A percentile compares a stretch with the other conserved stretches of the same genome.
Conservation (phyloP, 1,139 yeast species). For the Pichia sp. region DNA sequence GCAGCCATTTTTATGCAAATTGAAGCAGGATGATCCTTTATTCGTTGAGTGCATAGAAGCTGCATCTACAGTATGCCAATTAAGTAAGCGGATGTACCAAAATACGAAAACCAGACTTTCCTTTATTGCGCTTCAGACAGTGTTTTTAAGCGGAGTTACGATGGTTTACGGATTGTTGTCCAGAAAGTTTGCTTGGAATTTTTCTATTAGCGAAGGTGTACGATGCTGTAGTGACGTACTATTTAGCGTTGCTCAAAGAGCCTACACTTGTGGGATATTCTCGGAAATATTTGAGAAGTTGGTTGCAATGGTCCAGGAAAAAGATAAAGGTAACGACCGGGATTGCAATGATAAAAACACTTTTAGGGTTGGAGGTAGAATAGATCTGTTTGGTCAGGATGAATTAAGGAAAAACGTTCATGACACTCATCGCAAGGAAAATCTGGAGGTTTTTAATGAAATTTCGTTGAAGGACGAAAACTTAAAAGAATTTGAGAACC, state of each 20-base stretch:
- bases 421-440: conserved; percentile 6
- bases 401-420: conserved; percentile 2
- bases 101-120: conserved; percentile 17
- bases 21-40: conserved; percentile 9
- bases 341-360: not conserved
- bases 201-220: conserved; percentile 17
- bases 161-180: conserved; percentile 20
- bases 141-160: conserved; percentile 20
- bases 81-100: conserved; percentile 17
- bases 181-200: conserved; percentile 16
- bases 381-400: conserved; percentile 8
- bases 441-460: conserved; percentile 14
- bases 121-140: conserved; percentile 18
- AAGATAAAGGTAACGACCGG: not conserved
- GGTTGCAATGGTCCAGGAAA: conserved; percentile 14
- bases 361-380: not conserved
- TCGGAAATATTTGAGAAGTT: conserved; percentile 21
- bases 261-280: conserved; percentile 16
- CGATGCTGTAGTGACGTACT: conserved; percentile 19
- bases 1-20: conserved; percentile 16
- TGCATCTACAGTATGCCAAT: conserved; percentile 16
- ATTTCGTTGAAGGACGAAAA: conserved; percentile 5
- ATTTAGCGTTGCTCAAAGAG: conserved; percentile 21
- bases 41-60: conserved; percentile 18
- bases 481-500: conserved; percentile 6